Base-by-base conservation (phyloP, 495 filamentous ascomycete species). In the Ascobolus immersus region DNA sequence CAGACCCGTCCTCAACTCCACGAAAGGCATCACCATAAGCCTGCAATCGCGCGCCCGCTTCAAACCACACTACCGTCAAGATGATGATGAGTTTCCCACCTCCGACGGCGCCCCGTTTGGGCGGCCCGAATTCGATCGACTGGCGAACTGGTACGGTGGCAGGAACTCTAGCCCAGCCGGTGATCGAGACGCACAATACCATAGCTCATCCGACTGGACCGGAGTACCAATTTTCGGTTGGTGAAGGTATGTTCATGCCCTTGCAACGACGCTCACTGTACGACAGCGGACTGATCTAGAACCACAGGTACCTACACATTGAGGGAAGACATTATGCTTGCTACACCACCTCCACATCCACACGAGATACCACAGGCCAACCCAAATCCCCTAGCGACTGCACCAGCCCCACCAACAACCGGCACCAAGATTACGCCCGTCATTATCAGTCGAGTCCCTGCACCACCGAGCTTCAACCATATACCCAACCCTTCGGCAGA, bases 311-410 rank as follows among this genome's bases (percentile, higher is more conserved):
- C 77, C 30, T 96, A 96, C 45, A 61, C 70, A 25, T 65, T 94
- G 13, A 69, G 72, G 51, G 84, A 94, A 51, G 75, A 89, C 48
- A 59, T 96, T 21, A 75, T 77, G 36, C 73, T 96, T 20, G 84
- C 86, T 28, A 93, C 81, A 36, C 84, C 86, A 34, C 86, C 80
- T 35, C 80, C 89, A 4, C 84, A 94, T 52, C 84, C 84, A 17
- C 82, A 80, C 34, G 89, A 94, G 59, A 71, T 77, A 21, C 81
- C 78, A 4, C 55, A 78, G 15, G 52, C 69, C 40, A 92, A 80
- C 50, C 69, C 74, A 8, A 96, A 94, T 45, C 84, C 84, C 23
- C 69, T 94, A 24, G 73, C 77, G 22, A 91, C 82, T 2, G 71
- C 67, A 11, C 73, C 77, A 17, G 64, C 66, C 21, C 77, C 81